Base-by-base conservation (phyloP, 352 stramenopile genomes). In the Phytophthora citrophthora region DNA sequence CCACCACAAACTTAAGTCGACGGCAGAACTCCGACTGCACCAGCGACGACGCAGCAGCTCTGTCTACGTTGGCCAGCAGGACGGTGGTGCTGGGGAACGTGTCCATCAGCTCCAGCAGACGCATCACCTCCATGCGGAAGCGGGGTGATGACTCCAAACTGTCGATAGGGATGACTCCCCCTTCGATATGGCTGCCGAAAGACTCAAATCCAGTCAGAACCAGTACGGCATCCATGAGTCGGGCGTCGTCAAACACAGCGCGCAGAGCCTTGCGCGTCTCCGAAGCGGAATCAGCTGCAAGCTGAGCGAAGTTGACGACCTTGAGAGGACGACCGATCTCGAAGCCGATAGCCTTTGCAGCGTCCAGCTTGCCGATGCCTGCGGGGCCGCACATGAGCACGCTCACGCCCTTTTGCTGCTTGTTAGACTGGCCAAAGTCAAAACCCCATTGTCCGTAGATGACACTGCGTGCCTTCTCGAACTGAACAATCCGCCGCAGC, bases 381-480 rank as follows among this genome's bases (percentile, higher is more conserved):
- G 74, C 46, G 11, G 88, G 86, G 3, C 87, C 87, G 45, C 78
- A 88, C 47, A 95, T 65, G 36, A 95, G 54, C 41, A 89, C 79
- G 54, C 84, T 93, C 39, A 92, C 77, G 31, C 85, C 87, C 62
- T 95, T 95, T 52, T 95, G 85, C 72, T 94, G 89, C 63, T 81
- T 90, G 61, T 89, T 90, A 31, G 80, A 78, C 40, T 91, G 79
- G 20, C 79, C 83, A 71, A 93, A 93, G 61, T 90, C 83, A 45
- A 95, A 94, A 23, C 86, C 86, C 87, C 87, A 95, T 57, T 94
- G 85, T 24, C 83, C 85, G 60, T 95, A 94, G 61, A 95, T 90
- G 32, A 95, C 87, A 49, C 82, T 89, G 20, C 85, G 84, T 16
- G 87, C 87, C 52, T 94, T 95, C 63, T 95, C 87, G 48, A 94